phyloP scores from a whole-genome alignment of 2,329 filamentous ascomycete species.

The Nakataea oryzae region DNA sequence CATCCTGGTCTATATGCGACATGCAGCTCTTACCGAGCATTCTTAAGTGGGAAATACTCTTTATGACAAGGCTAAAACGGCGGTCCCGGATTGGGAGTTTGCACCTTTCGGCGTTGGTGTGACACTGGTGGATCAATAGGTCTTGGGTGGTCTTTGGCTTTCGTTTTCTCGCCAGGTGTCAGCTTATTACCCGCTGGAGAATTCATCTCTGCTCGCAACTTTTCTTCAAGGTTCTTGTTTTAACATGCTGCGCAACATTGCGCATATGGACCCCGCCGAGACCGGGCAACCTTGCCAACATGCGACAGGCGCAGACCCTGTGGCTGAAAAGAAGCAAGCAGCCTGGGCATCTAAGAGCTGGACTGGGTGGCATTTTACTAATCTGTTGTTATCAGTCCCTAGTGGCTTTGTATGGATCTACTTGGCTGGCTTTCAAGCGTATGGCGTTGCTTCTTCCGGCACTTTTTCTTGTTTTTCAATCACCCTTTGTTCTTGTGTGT shows the following conservation, averaged over 20 bases:
- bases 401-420: neutral
- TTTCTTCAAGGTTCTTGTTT: neutral
- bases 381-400: neutral
- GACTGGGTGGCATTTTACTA: neutral
- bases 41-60: neutral
- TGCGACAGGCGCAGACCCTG: neutral
- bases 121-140: neutral
- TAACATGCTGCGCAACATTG: neutral
- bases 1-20: neutral
- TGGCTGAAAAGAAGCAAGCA: neutral
- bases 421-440: neutral
- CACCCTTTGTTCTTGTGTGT: neutral
- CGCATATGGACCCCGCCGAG: neutral
- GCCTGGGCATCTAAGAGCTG: too few relatives aligned
- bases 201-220: neutral
- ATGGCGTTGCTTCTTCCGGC: too few relatives aligned
- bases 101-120: neutral
- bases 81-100: neutral
- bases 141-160: neutral
- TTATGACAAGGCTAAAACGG: neutral
- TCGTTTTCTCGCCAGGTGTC: neutral
- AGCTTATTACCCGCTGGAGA: neutral
- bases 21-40: neutral
- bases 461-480: neutral
- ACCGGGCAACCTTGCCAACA: neutral